Conservation (phyloP, 441 rosid species). For the Omphalea diandra region DNA sequence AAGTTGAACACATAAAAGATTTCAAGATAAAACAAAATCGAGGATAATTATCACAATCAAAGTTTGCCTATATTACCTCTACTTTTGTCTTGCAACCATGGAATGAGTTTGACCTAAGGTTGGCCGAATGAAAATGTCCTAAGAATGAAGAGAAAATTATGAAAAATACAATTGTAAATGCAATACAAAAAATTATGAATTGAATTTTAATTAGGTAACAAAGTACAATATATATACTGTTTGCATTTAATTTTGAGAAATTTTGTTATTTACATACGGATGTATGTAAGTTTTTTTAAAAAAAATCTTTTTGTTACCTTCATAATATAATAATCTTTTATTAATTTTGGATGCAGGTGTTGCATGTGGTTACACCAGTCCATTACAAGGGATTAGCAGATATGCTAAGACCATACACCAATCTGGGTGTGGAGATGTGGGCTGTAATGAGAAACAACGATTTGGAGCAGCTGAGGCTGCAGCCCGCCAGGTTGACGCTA, state of each 20-base stretch:
- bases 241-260: too few relatives aligned
- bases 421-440: slow-evolving; percentile 58
- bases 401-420: slow-evolving; percentile 61
- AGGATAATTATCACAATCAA: not conserved
- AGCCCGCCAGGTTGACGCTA: slow-evolving; percentile 65
- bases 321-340: too few relatives aligned
- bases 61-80: not conserved
- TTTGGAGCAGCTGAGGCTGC: slow-evolving; percentile 45
- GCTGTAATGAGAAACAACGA: slow-evolving; percentile 49
- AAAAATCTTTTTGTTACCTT: too few relatives aligned
- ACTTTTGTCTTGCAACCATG: not conserved
- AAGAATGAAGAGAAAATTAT: not conserved
- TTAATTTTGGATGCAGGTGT: slow-evolving; percentile 58
- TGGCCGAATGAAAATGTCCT: not conserved
- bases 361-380: slow-evolving; percentile 82
- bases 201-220: too few relatives aligned
- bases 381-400: slow-evolving; percentile 66
- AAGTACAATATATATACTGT: too few relatives aligned
- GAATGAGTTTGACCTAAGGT: not conserved
- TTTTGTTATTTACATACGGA: too few relatives aligned
- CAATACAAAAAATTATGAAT: too few relatives aligned
- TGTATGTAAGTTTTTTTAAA: too few relatives aligned
- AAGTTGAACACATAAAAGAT: too few relatives aligned
- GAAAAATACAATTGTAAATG: too few relatives aligned
- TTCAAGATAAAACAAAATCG: not conserved